Base-by-base conservation (phyloP, 805 yeast genomes). In the Martiniozyma abietophila region DNA sequence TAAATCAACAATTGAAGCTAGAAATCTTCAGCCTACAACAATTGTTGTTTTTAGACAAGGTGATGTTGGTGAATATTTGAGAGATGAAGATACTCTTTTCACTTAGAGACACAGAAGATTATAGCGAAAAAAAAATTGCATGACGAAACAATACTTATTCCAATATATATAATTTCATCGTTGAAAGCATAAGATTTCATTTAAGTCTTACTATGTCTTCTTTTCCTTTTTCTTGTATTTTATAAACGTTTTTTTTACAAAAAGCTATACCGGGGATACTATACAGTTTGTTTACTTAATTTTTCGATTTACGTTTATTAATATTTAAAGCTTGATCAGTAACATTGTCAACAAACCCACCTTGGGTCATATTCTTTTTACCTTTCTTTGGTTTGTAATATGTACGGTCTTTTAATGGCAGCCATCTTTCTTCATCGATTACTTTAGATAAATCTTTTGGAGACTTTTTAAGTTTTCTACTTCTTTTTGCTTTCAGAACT, bases 41-140 rank as follows among this genome's bases (percentile, higher is more conserved):
- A 88, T 92, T 33, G 95, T 89, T 11, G 95, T 95, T 4, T 89
- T 83, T 58, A 78, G 98, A 70, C 98, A 92, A 58, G 83, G 94
- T 46, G 98, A 92, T 65, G 84, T 92, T 46, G 98, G 98, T 44
- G 98, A 92, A 61, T 92, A 85, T 53, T 69, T 92, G 53, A 86
- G 98, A 71, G 97, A 92, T 51, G 98, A 92, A 67, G 97, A 92
- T 59, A 85, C 96, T 26, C 63, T 89, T 46, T 89, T 89, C 54
- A 83, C 96, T 18, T 86, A 65, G 50, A 38, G n/a, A n/a, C n/a
- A n/a, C n/a, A n/a, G n/a, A n/a, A n/a, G n/a, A n/a, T n/a, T n/a
- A n/a, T n/a, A n/a, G n/a, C n/a, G n/a, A n/a, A n/a, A n/a, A n/a
- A n/a, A n/a, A n/a, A n/a, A n/a, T n/a, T n/a, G n/a, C n/a, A n/a